Conservation (phyloP, 495 filamentous ascomycete genomes). For the Xylaria sp. region DNA sequence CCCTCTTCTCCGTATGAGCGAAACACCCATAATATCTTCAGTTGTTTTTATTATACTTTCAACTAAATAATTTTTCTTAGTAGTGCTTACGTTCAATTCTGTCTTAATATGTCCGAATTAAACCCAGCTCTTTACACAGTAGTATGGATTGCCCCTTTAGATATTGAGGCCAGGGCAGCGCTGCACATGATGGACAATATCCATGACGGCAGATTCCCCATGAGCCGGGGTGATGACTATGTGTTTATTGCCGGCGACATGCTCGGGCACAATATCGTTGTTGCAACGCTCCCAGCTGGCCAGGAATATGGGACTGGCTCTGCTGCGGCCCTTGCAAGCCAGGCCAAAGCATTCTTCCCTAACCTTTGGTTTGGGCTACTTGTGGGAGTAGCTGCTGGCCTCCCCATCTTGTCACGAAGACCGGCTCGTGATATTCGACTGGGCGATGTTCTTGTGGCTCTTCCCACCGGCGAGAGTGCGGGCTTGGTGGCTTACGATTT, state of each 20-base stretch:
- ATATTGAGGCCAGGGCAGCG: conserved; percentile 37
- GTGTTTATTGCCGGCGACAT: conserved; percentile 45
- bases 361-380: conserved; percentile 49
- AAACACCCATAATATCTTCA: too few species aligned
- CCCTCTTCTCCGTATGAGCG: too few species aligned
- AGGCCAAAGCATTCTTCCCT: conserved; percentile 48
- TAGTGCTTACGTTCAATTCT: too few species aligned
- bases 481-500: conserved; percentile 41
- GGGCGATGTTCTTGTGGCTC: conserved; percentile 48
- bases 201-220: conserved; percentile 26
- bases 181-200: conserved; percentile 34
- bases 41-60: too few species aligned
- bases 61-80: too few species aligned
- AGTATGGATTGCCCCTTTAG: conserved; percentile 39
- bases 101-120: conserved; percentile 16
- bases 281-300: conserved; percentile 47
- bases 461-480: conserved; percentile 28
- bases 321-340: conserved; percentile 47
- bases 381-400: conserved; percentile 45
- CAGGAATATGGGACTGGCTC: conserved; percentile 47
- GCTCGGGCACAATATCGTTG: conserved; percentile 49
- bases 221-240: conserved; percentile 45
- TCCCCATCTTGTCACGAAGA: conserved; percentile 28
- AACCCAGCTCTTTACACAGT: conserved; percentile 35
- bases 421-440: conserved; percentile 48